Evolutionary conservation across 1,139 yeast species (phyloP), one percentile per base, ranked within the genome.

Genomic region (Citeromyces hawaiiensis): DNA sequence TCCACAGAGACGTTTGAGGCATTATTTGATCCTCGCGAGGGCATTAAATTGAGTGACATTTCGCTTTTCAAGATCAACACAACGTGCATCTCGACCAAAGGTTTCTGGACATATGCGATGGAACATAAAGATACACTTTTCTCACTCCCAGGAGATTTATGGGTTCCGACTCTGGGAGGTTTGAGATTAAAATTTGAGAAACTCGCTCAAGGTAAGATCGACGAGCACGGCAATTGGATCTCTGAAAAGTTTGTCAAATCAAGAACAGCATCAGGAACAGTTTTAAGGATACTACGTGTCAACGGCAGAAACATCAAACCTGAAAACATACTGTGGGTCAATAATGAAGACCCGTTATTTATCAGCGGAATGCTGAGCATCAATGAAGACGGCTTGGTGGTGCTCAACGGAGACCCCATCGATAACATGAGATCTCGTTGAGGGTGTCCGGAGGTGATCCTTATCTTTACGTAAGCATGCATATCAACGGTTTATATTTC

Each of bases 201-300:
- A 10, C 31, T 49, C 13, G 38, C 39, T 15, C 27, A 37, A 3
- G 50, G 51, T 1, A 53, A 82, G 86, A 45, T 69, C 72, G 46
- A 73, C 76, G 35, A 87, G 59, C 8, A 91, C 79, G 10, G 72
- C 72, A 45, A 77, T 86, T 31, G 91, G 60, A 7, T 76, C 82
- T 18, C 70, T 63, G 37, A 36, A 14, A 11, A 11, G 21, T 36
- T 14, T 19, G 27, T 29, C 13, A 4, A 17, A 13, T 16, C 21
- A 16, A 29, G 15, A 13, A 35, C 18, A 15, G 27, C 10, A n/a
- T 23, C n/a, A 14, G 15, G 15, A 25, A n/a, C n/a, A 32, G 34
- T 29, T n/a, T 29, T 29, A 9, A 29, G 32, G 15, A 14, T 29
- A 4, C 32, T 29, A 29, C 32, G 32, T 29, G 32, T 29, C 32